Conservation (phyloP, 331 rosid genomes). For the Arachis monticola region DNA sequence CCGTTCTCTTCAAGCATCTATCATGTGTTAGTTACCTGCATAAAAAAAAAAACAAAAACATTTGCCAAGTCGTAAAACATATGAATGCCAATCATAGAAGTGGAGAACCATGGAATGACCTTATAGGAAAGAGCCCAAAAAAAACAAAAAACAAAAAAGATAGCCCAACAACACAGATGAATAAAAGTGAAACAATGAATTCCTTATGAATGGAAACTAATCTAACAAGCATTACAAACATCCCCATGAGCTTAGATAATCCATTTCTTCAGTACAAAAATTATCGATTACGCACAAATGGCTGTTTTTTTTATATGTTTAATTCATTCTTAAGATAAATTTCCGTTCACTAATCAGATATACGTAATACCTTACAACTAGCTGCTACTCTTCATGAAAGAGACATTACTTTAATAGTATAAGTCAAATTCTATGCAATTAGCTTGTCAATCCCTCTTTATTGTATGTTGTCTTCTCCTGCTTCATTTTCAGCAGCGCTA, state of each 20-base stretch:
- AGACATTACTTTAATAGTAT: too few relatives aligned
- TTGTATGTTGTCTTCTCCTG: too few relatives aligned
- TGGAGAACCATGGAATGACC: neutral
- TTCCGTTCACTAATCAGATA: too few relatives aligned
- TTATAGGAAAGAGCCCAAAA: neutral
- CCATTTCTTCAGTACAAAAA: neutral
- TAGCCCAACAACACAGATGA: too few relatives aligned
- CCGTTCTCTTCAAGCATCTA: conserved; percentile 36
- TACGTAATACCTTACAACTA: too few relatives aligned
- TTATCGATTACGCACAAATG: neutral
- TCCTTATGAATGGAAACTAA: neutral
- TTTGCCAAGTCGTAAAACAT: neutral
- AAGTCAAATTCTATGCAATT: too few relatives aligned
- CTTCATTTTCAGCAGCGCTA: conserved; percentile 1
- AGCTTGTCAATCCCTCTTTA: too few relatives aligned
- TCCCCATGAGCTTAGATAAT: conserved; percentile 13
- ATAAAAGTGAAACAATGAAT: too few relatives aligned
- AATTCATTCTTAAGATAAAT: neutral
- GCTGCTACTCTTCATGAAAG: too few relatives aligned
- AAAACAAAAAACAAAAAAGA: neutral
- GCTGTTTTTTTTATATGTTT: conserved; percentile 3
- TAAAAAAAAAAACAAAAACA: conserved; percentile 5
- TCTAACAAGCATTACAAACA: neutral
- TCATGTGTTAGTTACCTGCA: conserved; percentile 45
- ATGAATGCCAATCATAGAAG: conserved; percentile 11